Percentiles rank a stretch among this genome's conserved stretches.
These are phyloP conservation scores for Camelina laxa DNA, from an alignment of 345 rosid genomes.

Conservation along the genomic window DNA sequence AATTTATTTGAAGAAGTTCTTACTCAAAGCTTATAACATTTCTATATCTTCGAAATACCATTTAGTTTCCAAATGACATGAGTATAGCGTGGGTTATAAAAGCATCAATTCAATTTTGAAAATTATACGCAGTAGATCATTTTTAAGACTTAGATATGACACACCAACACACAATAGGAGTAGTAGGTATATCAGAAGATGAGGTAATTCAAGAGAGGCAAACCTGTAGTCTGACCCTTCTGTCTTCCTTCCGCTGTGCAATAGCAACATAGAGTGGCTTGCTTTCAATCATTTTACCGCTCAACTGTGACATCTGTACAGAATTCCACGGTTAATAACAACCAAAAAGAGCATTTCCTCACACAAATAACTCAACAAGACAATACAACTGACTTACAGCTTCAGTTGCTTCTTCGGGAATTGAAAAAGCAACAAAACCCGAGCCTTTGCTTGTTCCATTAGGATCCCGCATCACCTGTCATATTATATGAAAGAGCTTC, in stretches of 20 bases:
- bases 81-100: background rate
- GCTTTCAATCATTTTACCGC: conserved; percentile 46
- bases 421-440: conserved; percentile 82
- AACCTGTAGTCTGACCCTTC: conserved; percentile 49
- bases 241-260: conserved; percentile 48
- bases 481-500: background rate
- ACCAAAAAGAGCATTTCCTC: background rate
- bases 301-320: conserved; percentile 45
- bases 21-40: background rate
- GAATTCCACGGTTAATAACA: background rate
- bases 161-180: background rate
- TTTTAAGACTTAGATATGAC: background rate
- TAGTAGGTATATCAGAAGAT: conserved; percentile 19
- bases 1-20: background rate
- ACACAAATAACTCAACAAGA: background rate
- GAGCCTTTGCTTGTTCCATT: conserved; percentile 82
- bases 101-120: background rate
- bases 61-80: background rate
- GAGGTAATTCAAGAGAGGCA: conserved; percentile 21
- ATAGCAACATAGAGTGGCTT: conserved; percentile 49
- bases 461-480: conserved; percentile 87
- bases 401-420: conserved; percentile 84
- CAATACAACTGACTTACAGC: conserved; percentile 63
- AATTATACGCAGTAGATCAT: background rate
- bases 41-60: background rate